These are phyloP conservation scores for Saturnispora galanensis DNA, from an alignment of 805 yeast genomes.

Conservation along the genomic window DNA sequence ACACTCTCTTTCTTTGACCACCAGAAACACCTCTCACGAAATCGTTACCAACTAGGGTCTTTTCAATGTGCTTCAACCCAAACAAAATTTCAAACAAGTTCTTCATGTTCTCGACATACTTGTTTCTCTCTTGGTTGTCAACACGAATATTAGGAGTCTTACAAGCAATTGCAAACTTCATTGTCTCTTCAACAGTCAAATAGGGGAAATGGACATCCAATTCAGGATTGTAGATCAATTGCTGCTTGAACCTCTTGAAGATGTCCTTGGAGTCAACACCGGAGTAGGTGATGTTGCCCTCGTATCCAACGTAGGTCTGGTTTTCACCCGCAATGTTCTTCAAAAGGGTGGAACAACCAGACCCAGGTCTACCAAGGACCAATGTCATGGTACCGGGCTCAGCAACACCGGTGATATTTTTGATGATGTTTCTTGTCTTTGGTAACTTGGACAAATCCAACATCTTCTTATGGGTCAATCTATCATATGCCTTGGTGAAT, in stretches of 20 bases:
- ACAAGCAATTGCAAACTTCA: conserved; percentile 44
- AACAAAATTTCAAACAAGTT: conserved; percentile 43
- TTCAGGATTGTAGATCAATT: conserved; percentile 46
- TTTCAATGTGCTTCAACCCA: conserved; percentile 49
- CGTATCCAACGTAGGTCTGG: conserved; percentile 27
- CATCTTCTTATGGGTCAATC: conserved; percentile 23
- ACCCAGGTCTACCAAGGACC: conserved; percentile 50
- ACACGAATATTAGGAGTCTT: conserved; percentile 42
- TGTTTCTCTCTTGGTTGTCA: conserved; percentile 31
- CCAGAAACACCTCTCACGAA: conserved; percentile 66
- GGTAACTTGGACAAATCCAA: conserved; percentile 13
- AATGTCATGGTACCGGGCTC: conserved; percentile 46
- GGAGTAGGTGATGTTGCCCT: conserved; percentile 36
- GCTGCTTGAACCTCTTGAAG: conserved; percentile 35
- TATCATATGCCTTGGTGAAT: conserved; percentile 7
- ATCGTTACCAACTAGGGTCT: conserved; percentile 59
- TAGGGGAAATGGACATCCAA: conserved; percentile 47
- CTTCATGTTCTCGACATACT: conserved; percentile 33
- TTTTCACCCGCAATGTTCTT: conserved; percentile 38
- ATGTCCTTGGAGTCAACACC: conserved; percentile 38
- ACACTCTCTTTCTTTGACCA: conserved; percentile 68
- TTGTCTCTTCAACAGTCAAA: conserved; percentile 43
- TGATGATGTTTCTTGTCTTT: conserved; percentile 16
- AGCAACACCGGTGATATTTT: conserved; percentile 16
- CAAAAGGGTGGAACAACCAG: conserved; percentile 52